Evolutionary conservation across 78 protist genomes (phyloP), one percentile per base, ranked within the genome.

Genomic region (Dictyostelium intermedium): DNA sequence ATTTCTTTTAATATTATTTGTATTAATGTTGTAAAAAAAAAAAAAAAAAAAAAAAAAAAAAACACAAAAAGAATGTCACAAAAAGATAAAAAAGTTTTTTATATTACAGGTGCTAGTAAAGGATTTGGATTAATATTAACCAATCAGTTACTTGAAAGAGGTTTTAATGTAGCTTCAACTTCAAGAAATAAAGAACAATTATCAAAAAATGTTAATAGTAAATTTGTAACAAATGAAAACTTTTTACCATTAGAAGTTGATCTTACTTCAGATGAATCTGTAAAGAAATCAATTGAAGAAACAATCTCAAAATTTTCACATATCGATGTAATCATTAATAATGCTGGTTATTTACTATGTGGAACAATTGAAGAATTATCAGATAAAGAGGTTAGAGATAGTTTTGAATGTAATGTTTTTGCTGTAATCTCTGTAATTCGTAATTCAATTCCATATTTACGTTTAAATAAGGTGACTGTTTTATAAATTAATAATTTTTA

Each of bases 241-340:
- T 73, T 78, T n/a, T n/a, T 78, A 43, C 63, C 83, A 25, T 35
- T 85, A 14, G 25, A 50, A 35, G 50, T 32, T 6, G 93, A 87
- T 34, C 39, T 87, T 20, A 23, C 43, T 0, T 78, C 70, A 32
- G 93, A 87, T 30, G 80, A 78, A 13, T 23, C 43, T 45, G 34
- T 87, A 2, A 79, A 87, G 32, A 43, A 87, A n/a, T 61, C 85
- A 18, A 45, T 87, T 5, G 60, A 34, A 20, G 47, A 77, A 27
- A 79, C 85, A n/a, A 18, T 87, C 0, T 35, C 27, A 4, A 76
- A 41, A 25, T 87, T 87, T 41, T 47, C 70, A 10, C n/a, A 53
- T 7, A 60, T 87, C 27, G 93, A 87, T 66, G 85, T 87, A 3
- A 23, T 87, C 25, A 84, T 87, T 16, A 87, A 87, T 18, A 87